phyloP scores from a whole-genome alignment of 163 green algal species.

The Trebouxia gelatinosa region DNA sequence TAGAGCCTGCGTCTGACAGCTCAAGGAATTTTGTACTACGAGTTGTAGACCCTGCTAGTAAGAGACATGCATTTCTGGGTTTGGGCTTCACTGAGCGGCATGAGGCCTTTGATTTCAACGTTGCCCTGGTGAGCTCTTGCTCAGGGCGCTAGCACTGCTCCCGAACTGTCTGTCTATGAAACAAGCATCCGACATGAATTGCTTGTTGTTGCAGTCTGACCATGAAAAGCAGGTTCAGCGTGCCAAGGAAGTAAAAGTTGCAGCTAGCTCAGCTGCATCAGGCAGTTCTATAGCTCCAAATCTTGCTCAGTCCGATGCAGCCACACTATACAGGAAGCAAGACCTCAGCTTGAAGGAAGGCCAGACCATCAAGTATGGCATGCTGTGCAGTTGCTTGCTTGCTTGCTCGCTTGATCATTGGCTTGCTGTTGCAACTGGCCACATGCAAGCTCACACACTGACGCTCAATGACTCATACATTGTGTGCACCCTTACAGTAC shows the following conservation, averaged over 20 bases:
- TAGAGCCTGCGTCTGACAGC: slow-evolving; percentile 71
- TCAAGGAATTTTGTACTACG: slow-evolving; percentile 74
- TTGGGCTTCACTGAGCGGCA: slow-evolving; percentile 79
- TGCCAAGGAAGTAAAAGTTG: slow-evolving; percentile 34
- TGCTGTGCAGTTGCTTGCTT: background rate
- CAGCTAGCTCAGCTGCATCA: slow-evolving; percentile 21
- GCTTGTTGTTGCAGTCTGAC: slow-evolving; percentile 42
- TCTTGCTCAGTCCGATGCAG: slow-evolving; percentile 43
- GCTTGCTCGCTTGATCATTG: background rate
- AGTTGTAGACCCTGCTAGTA: slow-evolving; percentile 64
- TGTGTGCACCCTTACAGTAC: background rate
- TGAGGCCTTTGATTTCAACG: slow-evolving; percentile 91
- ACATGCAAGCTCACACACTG: background rate
- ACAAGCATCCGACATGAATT: background rate
- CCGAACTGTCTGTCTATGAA: background rate
- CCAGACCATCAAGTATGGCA: slow-evolving; percentile 52
- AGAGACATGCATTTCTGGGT: slow-evolving; percentile 80
- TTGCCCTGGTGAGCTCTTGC: slow-evolving; percentile 68
- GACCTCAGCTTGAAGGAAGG: slow-evolving; percentile 66
- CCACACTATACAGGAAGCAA: slow-evolving; percentile 55
- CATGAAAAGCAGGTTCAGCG: slow-evolving; percentile 56
- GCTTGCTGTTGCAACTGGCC: background rate
- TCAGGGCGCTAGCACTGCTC: background rate
- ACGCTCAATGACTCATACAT: background rate
- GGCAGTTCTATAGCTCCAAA: slow-evolving; percentile 4